phyloP scores from a whole-genome alignment of 2,329 filamentous ascomycete species.

The Diaporthe vaccinii region DNA sequence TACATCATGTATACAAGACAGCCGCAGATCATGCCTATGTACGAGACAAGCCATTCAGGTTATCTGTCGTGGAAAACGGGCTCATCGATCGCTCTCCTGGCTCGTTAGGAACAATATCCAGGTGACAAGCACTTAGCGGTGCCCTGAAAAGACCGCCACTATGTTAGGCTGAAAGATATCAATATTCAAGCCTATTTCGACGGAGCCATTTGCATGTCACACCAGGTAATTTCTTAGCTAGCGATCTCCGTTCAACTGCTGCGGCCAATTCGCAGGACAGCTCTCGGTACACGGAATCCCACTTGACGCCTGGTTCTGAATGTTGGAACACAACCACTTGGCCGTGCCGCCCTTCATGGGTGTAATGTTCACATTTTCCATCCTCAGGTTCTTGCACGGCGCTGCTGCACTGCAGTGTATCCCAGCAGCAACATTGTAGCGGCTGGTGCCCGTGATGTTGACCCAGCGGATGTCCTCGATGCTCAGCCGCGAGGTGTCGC shows the following conservation, averaged over 20 bases:
- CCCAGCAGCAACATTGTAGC: constrained; percentile 62
- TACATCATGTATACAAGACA: too few relatives aligned
- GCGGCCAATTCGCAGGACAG: constrained; percentile 54
- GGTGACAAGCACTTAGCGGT: too few relatives aligned
- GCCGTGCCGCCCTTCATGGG: constrained; percentile 55
- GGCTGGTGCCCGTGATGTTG: constrained; percentile 63
- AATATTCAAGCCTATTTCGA: not conserved
- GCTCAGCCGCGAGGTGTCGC: constrained; percentile 56
- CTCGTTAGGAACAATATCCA: too few relatives aligned
- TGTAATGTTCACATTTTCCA: constrained; percentile 61
- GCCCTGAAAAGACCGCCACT: not conserved
- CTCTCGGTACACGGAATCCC: constrained; percentile 54
- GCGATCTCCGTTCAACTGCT: constrained; percentile 53
- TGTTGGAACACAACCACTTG: constrained; percentile 60
- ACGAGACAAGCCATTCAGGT: too few relatives aligned
- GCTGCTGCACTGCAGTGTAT: constrained; percentile 58
- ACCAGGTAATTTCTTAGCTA: not conserved
- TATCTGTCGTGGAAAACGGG: too few relatives aligned
- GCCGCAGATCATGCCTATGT: too few relatives aligned
- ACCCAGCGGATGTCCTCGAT: constrained; percentile 63
- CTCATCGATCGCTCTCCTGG: too few relatives aligned
- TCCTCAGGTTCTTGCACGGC: constrained; percentile 60
- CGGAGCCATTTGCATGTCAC: not conserved
- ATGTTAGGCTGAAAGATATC: not conserved
- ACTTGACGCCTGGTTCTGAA: constrained; percentile 51